These are phyloP conservation scores for Chaetomium cochliodes DNA, from an alignment of 495 filamentous ascomycete species.

Conservation along the genomic window DNA sequence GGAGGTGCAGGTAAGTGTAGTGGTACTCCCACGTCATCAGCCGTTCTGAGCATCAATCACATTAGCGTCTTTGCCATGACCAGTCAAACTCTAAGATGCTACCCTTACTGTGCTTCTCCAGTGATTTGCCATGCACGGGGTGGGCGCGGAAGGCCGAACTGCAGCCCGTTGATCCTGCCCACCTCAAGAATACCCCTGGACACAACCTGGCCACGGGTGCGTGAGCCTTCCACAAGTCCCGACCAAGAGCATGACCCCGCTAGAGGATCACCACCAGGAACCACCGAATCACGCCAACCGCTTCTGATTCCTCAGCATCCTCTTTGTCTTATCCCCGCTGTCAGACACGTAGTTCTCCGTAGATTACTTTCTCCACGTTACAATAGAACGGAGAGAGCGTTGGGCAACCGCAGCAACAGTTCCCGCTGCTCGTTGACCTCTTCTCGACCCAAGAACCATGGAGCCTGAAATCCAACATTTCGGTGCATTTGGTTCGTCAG, in stretches of 20 bases:
- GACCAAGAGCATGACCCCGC: too few species aligned
- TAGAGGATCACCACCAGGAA: not conserved
- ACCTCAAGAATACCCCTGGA: not conserved
- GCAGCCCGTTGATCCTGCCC: not conserved
- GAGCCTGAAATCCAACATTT: not conserved
- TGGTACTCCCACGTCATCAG: not conserved
- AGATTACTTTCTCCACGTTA: not conserved
- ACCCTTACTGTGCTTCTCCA: too few species aligned
- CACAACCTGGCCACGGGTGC: too few species aligned
- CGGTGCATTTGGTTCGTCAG: not conserved
- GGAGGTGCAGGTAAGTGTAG: not conserved
- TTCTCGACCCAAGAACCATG: not conserved
- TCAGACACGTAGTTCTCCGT: not conserved
- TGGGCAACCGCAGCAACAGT: not conserved
- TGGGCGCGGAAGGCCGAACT: not conserved
- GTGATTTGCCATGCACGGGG: too few species aligned
- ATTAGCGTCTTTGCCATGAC: constrained; percentile 16
- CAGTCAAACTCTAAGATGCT: constrained; percentile 13
- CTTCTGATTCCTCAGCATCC: not conserved
- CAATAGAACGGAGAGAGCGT: not conserved
- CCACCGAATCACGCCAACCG: not conserved
- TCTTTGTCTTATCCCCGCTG: not conserved
- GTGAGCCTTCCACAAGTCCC: too few species aligned
- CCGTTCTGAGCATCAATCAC: not conserved
- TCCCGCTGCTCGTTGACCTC: not conserved